Conservation (phyloP, 495 filamentous ascomycete species). For the Daldinia concentrica region DNA sequence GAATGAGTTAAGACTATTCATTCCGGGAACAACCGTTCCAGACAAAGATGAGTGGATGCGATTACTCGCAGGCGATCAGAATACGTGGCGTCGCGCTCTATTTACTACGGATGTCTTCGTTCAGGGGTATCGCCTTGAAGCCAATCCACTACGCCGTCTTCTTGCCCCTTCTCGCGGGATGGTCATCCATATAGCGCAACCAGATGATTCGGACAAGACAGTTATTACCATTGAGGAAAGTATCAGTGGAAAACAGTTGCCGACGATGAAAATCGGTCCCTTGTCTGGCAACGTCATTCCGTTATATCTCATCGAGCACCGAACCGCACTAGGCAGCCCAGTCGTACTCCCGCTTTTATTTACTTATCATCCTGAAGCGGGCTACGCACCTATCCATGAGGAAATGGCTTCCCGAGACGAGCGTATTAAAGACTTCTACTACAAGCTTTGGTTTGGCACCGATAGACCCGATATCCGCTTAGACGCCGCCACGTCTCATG, state of each 20-base stretch:
- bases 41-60: slow-evolving; percentile 74
- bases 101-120: slow-evolving; percentile 83
- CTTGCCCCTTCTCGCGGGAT: slow-evolving; percentile 78
- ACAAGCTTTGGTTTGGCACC: slow-evolving; percentile 84
- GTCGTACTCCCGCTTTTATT: slow-evolving; percentile 76
- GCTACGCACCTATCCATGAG: slow-evolving; percentile 85
- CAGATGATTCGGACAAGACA: slow-evolving; percentile 71
- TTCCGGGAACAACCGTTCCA: slow-evolving; percentile 68
- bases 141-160: slow-evolving; percentile 82
- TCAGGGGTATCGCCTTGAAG: slow-evolving; percentile 85
- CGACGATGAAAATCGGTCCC: slow-evolving; percentile 76
- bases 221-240: slow-evolving; percentile 71
- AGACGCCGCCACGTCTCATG: slow-evolving; percentile 74
- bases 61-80: slow-evolving; percentile 76
- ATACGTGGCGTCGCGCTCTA: slow-evolving; percentile 83
- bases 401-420: slow-evolving; percentile 83
- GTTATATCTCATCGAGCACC: slow-evolving; percentile 77
- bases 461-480: slow-evolving; percentile 50
- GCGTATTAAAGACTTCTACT: slow-evolving; percentile 89
- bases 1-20: slow-evolving; percentile 68
- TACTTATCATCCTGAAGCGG: slow-evolving; percentile 84
- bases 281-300: slow-evolving; percentile 71
- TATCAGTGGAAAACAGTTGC: slow-evolving; percentile 56
- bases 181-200: slow-evolving; percentile 75
- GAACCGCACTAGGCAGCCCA: slow-evolving; percentile 72